phyloP scores from a whole-genome alignment of 192 early-diverging fungal genomes.

The Entrophospora sp. region DNA sequence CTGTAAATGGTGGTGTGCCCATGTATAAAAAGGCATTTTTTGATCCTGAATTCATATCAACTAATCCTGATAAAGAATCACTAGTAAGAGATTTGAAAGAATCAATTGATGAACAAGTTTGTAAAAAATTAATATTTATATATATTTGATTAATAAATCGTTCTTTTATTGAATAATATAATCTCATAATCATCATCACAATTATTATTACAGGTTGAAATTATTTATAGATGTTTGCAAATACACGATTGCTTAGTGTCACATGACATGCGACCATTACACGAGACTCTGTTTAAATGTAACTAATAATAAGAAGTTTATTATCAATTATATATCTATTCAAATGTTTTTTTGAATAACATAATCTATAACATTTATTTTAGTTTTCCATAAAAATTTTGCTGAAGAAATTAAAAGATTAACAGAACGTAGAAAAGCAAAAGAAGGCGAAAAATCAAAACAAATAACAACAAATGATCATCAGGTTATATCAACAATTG shows the following conservation, averaged over 20 bases:
- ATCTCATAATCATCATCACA: too few species aligned
- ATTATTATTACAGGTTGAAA: too few species aligned
- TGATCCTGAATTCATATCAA: too few species aligned
- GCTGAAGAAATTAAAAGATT: too few species aligned
- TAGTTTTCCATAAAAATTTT: conserved; percentile 57
- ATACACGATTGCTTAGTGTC: conserved; percentile 56
- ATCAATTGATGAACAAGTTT: conserved; percentile 59
- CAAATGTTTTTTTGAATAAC: neutral
- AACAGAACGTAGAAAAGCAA: neutral
- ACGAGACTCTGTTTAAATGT: conserved; percentile 45
- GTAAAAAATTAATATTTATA: neutral
- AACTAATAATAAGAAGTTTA: conserved; percentile 1
- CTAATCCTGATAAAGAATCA: too few species aligned
- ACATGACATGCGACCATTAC: conserved; percentile 58
- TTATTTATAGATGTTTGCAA: conserved; percentile 47
- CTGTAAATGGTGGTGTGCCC: conserved; percentile 70
- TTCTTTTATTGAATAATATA: too few species aligned
- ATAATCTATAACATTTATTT: too few species aligned
- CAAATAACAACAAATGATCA: neutral
- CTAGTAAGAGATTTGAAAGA: conserved; percentile 39
- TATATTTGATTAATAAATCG: too few species aligned
- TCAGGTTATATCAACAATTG: neutral
- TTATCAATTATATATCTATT: conserved; percentile 1
- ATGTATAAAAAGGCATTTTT: too few species aligned
- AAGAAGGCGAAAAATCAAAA: neutral